Conservation (phyloP, 1,284 basidiomycete species). For the Moesziomyces sp. region DNA sequence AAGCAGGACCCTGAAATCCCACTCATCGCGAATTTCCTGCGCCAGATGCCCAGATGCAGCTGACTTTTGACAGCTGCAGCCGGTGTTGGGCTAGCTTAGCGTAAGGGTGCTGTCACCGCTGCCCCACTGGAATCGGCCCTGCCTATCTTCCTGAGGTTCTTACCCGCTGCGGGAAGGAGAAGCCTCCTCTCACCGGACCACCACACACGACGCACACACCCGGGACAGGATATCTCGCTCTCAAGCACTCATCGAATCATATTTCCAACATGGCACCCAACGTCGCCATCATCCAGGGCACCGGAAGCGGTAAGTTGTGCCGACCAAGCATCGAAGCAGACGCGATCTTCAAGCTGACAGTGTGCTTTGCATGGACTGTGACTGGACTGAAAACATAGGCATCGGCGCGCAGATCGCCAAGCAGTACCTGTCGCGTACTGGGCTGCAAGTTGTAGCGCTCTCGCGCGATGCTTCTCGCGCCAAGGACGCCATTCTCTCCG, state of each 20-base stretch:
- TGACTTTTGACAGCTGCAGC: slow-evolving; percentile 28
- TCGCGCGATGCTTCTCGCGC: slow-evolving; percentile 66
- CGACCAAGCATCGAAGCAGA: not conserved
- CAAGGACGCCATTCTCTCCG: slow-evolving; percentile 63
- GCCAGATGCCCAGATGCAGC: not conserved
- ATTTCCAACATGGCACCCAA: slow-evolving; percentile 35
- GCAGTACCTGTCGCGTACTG: slow-evolving; percentile 67
- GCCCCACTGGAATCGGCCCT: not conserved
- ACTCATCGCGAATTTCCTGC: not conserved
- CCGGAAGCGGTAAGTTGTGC: slow-evolving; percentile 40
- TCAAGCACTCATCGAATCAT: too few relatives aligned
- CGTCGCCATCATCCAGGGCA: slow-evolving; percentile 61
- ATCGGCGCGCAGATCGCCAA: slow-evolving; percentile 55
- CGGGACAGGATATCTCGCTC: too few relatives aligned
- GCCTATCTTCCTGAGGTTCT: slow-evolving; percentile 3
- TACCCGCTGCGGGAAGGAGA: not conserved
- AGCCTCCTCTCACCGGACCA: not conserved
- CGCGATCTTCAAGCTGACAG: too few relatives aligned
- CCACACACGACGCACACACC: too few relatives aligned
- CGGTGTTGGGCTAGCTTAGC: slow-evolving; percentile 18
- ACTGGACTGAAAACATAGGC: slow-evolving; percentile 6
- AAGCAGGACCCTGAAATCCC: slow-evolving; percentile 35
- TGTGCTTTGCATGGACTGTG: too few relatives aligned
- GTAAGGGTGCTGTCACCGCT: slow-evolving; percentile 12
- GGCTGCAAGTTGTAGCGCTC: slow-evolving; percentile 70